phyloP scores from a whole-genome alignment of 805 yeast genomes.

The Blastobotrys parvus region DNA sequence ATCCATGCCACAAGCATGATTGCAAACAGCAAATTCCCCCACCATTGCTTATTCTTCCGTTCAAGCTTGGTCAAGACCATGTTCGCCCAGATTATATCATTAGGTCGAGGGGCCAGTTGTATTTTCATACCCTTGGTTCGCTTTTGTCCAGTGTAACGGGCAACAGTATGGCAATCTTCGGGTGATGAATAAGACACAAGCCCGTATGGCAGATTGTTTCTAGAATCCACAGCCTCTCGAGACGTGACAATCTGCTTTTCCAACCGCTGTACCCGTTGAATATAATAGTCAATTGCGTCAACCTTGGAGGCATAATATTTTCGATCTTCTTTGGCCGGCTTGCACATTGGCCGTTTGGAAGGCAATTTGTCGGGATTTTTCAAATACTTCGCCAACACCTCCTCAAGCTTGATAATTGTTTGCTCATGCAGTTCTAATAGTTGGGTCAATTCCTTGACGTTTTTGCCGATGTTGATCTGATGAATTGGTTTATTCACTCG shows the following conservation, averaged over 20 bases:
- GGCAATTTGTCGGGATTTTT: slow-evolving; percentile 22
- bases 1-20: slow-evolving; percentile 29
- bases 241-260: slow-evolving; percentile 19
- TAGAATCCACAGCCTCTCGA: slow-evolving; percentile 14
- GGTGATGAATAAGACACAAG: slow-evolving; percentile 24
- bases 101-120: slow-evolving; percentile 28
- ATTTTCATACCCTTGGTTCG: slow-evolving; percentile 13
- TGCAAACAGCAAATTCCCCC: slow-evolving; percentile 27
- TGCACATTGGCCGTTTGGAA: slow-evolving; percentile 16
- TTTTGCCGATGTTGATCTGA: slow-evolving; percentile 25
- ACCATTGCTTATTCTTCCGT: slow-evolving; percentile 25
- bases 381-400: slow-evolving; percentile 22
- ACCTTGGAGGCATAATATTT: slow-evolving; percentile 7
- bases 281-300: slow-evolving; percentile 25
- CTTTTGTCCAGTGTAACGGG: slow-evolving; percentile 8
- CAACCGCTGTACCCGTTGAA: slow-evolving; percentile 9
- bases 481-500: slow-evolving; percentile 9
- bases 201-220: slow-evolving; percentile 23
- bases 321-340: slow-evolving; percentile 14
- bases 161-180: slow-evolving; percentile 20
- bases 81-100: slow-evolving; percentile 31
- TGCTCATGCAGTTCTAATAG: slow-evolving; percentile 21
- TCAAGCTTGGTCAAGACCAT: slow-evolving; percentile 21
- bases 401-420: slow-evolving; percentile 22
- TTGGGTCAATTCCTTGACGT: slow-evolving; percentile 20